Percentiles rank a stretch among this genome's conserved stretches.
Evolutionary conservation across 2,329 filamentous ascomycete species (phyloP).

Genomic region (Juglanconis juglandina): DNA sequence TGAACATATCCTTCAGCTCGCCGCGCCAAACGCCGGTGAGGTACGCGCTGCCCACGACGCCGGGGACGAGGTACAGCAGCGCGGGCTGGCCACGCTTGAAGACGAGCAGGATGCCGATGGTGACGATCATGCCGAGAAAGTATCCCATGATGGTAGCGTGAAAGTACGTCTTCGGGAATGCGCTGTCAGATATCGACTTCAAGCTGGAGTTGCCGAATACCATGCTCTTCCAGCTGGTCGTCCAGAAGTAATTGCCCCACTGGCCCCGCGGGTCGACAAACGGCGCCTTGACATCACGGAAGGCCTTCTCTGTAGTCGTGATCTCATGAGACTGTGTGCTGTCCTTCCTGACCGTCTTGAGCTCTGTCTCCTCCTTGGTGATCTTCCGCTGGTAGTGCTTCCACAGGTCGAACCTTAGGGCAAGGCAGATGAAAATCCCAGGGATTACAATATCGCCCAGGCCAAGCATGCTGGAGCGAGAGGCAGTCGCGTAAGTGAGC

Average conservation of each 20-base stretch:
- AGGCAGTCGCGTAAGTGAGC: conserved; percentile 68
- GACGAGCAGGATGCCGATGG: conserved; percentile 71
- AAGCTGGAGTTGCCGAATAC: conserved; percentile 26
- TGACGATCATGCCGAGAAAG: conserved; percentile 70
- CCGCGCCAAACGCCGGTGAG: conserved; percentile 67
- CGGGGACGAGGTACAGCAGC: conserved; percentile 86
- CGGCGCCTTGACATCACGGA: conserved; percentile 47
- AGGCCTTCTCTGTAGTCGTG: conserved; percentile 36
- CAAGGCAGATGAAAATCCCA: conserved; percentile 83
- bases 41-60: conserved; percentile 74
- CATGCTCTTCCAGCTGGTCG: conserved; percentile 32
- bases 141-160: conserved; percentile 74
- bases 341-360: conserved; percentile 27
- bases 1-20: conserved; percentile 74
- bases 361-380: conserved; percentile 40
- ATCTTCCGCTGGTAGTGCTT: conserved; percentile 72
- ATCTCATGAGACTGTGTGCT: conserved; percentile 29
- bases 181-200: conserved; percentile 36
- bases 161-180: conserved; percentile 85
- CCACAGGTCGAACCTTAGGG: conserved; percentile 88
- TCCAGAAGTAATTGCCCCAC: conserved; percentile 87
- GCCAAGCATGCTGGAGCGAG: conserved; percentile 72
- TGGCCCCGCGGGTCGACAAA: conserved; percentile 62
- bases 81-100: conserved; percentile 85
- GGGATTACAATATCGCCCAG: conserved; percentile 93